Conservation (phyloP, 495 filamentous ascomycete species). For the Podospora didyma region DNA sequence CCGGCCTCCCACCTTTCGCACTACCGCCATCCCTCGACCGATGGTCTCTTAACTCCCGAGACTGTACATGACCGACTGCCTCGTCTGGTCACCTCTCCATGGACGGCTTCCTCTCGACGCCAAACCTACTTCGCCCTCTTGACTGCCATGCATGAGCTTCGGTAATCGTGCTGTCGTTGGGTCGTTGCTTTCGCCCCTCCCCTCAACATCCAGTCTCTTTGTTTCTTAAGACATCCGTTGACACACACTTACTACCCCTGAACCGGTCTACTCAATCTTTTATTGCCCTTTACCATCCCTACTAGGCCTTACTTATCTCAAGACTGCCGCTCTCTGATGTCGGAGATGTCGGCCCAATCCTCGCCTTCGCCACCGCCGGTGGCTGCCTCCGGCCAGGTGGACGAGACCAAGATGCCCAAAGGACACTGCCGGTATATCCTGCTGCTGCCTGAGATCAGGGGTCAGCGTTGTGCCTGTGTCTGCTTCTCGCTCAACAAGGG, state of each 20-base stretch:
- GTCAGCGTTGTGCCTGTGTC: conserved; percentile 52
- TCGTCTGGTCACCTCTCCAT: conserved; percentile 16
- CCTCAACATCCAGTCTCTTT: neutral
- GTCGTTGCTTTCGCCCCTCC: conserved; percentile 11
- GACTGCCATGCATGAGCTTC: conserved; percentile 29
- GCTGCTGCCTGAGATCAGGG: conserved; percentile 49
- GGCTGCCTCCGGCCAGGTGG: conserved; percentile 20
- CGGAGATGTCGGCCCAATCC: conserved; percentile 23
- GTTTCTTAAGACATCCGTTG: neutral
- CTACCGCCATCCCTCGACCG: conserved; percentile 1
- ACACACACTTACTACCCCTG: neutral
- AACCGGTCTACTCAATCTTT: too few relatives aligned
- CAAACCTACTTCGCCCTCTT: conserved; percentile 5
- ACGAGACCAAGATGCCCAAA: conserved; percentile 44
- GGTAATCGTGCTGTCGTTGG: conserved; percentile 19
- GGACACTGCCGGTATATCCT: conserved; percentile 55
- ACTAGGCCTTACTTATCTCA: too few relatives aligned
- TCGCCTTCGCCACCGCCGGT: conserved; percentile 30
- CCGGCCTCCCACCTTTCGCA: conserved; percentile 10
- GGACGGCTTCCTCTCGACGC: conserved; percentile 18
- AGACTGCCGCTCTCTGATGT: conserved; percentile 1
- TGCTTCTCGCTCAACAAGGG: conserved; percentile 48
- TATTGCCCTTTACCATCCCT: too few relatives aligned
- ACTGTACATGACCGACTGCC: conserved; percentile 9
- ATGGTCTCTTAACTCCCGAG: conserved; percentile 5